These are phyloP conservation scores for Lachancea dasiensis DNA, from an alignment of 805 yeast species.

Conservation along the genomic window DNA sequence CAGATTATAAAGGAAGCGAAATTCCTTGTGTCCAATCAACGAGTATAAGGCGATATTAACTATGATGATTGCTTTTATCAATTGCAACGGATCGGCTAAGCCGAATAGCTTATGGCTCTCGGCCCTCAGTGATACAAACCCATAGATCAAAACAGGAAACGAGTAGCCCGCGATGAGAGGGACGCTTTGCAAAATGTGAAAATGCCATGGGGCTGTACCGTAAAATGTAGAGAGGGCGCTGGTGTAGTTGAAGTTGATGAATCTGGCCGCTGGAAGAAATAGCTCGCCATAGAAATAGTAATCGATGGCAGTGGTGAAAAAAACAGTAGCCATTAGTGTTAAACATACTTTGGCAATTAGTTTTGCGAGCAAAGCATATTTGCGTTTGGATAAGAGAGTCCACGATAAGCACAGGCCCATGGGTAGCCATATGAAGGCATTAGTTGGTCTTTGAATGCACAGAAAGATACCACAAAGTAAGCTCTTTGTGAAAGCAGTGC, in stretches of 20 bases:
- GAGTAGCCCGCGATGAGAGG: slow-evolving; percentile 69
- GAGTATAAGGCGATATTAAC: slow-evolving; percentile 56
- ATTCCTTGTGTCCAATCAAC: slow-evolving; percentile 75
- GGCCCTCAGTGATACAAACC: slow-evolving; percentile 28
- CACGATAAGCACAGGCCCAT: slow-evolving; percentile 41
- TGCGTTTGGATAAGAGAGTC: slow-evolving; percentile 11
- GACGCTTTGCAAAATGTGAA: slow-evolving; percentile 74
- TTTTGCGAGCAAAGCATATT: slow-evolving; percentile 11
- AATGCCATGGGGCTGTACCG: slow-evolving; percentile 80
- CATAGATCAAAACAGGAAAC: slow-evolving; percentile 54
- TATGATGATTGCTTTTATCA: slow-evolving; percentile 32
- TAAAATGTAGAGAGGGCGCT: slow-evolving; percentile 72
- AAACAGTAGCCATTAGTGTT: slow-evolving; percentile 26
- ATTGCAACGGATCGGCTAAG: slow-evolving; percentile 14
- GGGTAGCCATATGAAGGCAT: slow-evolving; percentile 66
- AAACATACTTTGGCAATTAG: slow-evolving; percentile 20
- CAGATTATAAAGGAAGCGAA: slow-evolving; percentile 80
- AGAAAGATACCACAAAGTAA: slow-evolving; percentile 51
- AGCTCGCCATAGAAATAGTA: slow-evolving; percentile 49
- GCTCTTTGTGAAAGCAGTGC: slow-evolving; percentile 30
- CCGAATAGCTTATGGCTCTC: slow-evolving; percentile 1
- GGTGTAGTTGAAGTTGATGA: slow-evolving; percentile 71
- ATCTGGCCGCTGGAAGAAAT: slow-evolving; percentile 61
- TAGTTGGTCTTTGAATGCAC: slow-evolving; percentile 80
- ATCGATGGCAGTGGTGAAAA: slow-evolving; percentile 45